Conservation (phyloP, 2,329 filamentous ascomycete species). For the Claviceps spartinae region DNA sequence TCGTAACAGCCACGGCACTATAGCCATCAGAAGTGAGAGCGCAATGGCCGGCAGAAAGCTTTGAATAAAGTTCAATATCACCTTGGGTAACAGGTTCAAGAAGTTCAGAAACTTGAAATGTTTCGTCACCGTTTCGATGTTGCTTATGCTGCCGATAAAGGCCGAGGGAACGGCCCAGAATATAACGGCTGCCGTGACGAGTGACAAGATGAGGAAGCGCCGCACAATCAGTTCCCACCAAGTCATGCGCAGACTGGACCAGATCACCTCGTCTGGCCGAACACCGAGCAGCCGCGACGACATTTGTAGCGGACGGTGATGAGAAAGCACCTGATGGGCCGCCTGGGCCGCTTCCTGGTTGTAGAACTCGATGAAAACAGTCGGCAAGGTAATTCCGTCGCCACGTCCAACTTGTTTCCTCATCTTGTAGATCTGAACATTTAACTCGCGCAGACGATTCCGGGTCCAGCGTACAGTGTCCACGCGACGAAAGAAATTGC, state of each 20-base stretch:
- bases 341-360: conserved; percentile 72
- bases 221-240: conserved; percentile 79
- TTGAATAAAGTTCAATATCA: conserved; percentile 70
- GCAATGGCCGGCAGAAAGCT: conserved; percentile 71
- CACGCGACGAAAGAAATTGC: conserved; percentile 70
- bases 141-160: conserved; percentile 73
- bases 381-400: conserved; percentile 51
- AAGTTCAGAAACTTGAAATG: conserved; percentile 59
- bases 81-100: conserved; percentile 53
- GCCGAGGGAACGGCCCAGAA: conserved; percentile 74
- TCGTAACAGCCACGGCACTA: conserved; percentile 73
- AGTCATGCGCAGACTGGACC: conserved; percentile 68
- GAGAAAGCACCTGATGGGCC: conserved; percentile 74
- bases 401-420: conserved; percentile 61
- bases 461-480: conserved; percentile 91
- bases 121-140: conserved; percentile 55
- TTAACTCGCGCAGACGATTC: conserved; percentile 27
- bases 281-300: conserved; percentile 74
- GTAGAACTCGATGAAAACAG: conserved; percentile 84
- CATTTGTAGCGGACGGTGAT: conserved; percentile 81
- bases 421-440: conserved; percentile 43
- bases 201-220: conserved; percentile 52
- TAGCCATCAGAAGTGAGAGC: conserved; percentile 70
- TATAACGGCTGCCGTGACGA: conserved; percentile 65
- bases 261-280: conserved; percentile 71